Evolutionary conservation across 2,329 filamentous ascomycete genomes (phyloP), one percentile per base, ranked within the genome.

Genomic region (Fusarium multiceps): DNA sequence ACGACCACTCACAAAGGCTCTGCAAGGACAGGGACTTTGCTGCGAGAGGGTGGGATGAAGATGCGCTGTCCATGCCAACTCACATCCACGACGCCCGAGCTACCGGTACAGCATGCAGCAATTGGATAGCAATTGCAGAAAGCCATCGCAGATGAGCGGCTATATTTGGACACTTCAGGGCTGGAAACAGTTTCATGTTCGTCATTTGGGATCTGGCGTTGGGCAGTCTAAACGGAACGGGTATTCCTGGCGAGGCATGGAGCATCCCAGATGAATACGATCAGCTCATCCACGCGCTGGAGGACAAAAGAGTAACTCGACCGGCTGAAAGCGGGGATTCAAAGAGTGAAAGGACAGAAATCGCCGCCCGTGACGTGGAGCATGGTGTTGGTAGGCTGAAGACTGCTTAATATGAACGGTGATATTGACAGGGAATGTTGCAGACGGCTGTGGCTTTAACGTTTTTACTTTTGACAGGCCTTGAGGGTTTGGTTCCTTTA

Each of bases 11-110:
- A 67, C 21, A 34, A 27, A 27, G 51, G 57, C 55, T 53, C 40
- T 59, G 46, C 43, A 55, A 42, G 23, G 23, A 53, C 34, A 71
- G 51, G 21, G 43, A 60, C 58, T 58, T 71, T 54, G 47, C 40
- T 41, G 27, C 50, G 41, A 53, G 54, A 61, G 51, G 69, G 61
- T 72, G 66, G 73, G 63, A 71, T 66, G 66, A 56, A 59, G 71
- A 75, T 75, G 73, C 73, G 73, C 60, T 75, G 73, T 71, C 73
- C 63, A 69, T 75, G 72, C 73, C 73, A 75, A 69, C 73, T 68
- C 73, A 74, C 55, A 61, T 50, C 56, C 53, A 49, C 32, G 32
- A 63, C 42, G 55, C 68, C 68, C 56, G 37, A 74, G 46, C 62
- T 59, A 62, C 34, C 41, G 59, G 63, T 56, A 59, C 21, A 45